Evolutionary conservation across 2,329 filamentous ascomycete genomes (phyloP), one percentile per base, ranked within the genome.

Genomic region (Arachnomyces sp.): DNA sequence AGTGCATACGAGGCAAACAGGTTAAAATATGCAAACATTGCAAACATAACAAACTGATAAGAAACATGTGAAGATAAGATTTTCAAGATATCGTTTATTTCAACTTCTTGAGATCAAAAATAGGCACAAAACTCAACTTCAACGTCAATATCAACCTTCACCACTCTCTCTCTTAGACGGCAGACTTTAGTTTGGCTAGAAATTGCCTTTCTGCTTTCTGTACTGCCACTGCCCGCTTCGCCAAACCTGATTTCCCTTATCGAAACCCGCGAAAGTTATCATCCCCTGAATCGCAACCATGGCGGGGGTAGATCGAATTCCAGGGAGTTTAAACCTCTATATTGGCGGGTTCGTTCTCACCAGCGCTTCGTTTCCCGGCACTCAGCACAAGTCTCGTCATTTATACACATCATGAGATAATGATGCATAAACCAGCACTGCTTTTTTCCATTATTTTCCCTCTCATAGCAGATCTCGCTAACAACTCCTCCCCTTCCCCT

Each of bases 271-370:
- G 9, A 25, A 25, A 25, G 21, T 9, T 25, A 5, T 9, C 5
- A 25, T 5, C 21, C 21, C 21, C 21, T 25, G 21, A 25, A 25
- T 9, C 21, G 21, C 21, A 25, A 48, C 18, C 31, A 64, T 65
- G 60, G 57, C 62, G 21, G 21, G 21, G 25, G 59, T 88, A 49
- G 80, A 84, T 56, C 75, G 74, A 55, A 73, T 90, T 38, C 77
- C 80, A 3, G 82, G 82, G 21, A 73, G 78, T 49, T 25, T 25
- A 9, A 78, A 85, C 47, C 71, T 92, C 49, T 89, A 82, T 61
- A 81, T 92, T 50, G 84, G 86, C 65, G 84, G 86, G 86, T 89
- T 71, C 40, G 61, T 62, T 43, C 43, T 40, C 25, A 28, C 38
- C 18, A 38, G 40, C 36, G 41, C 36, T 33, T 28, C 15, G 29